Conservation (phyloP, 2,329 filamentous ascomycete genomes). For the Thyridium curvatum region DNA sequence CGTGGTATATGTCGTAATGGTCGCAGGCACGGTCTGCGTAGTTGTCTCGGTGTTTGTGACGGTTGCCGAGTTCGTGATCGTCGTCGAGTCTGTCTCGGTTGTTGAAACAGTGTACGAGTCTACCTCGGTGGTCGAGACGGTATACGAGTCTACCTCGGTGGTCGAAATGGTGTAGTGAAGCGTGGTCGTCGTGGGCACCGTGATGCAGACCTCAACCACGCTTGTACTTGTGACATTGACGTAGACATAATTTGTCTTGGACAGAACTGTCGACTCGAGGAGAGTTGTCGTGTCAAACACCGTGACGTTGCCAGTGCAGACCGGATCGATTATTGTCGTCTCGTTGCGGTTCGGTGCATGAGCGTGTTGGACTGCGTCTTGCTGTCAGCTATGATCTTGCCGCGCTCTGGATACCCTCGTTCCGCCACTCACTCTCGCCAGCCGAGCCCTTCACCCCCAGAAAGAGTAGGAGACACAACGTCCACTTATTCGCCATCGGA, state of each 20-base stretch:
- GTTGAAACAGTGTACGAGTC: conserved; percentile 7
- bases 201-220: conserved; percentile 5
- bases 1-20: conserved; percentile 12
- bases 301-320: conserved; percentile 5
- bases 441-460: conserved; percentile 9
- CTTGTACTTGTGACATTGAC: conserved; percentile 8
- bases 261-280: neutral
- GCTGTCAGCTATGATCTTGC: conserved; percentile 1
- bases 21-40: conserved; percentile 9
- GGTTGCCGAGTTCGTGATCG: conserved; percentile 7
- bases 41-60: conserved; percentile 5
- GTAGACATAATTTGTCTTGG: neutral
- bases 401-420: no score
- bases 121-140: conserved; percentile 8
- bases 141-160: conserved; percentile 8
- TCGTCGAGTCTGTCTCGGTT: conserved; percentile 9
- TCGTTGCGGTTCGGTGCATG: neutral
- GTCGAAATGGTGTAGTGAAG: conserved; percentile 9
- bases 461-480: conserved; percentile 13
- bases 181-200: conserved; percentile 11
- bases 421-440: conserved; percentile 11
- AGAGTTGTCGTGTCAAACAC: conserved; percentile 10
- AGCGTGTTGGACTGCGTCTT: neutral
- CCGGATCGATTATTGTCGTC: conserved; percentile 1
- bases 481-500: conserved; percentile 8